Percentiles rank a stretch among this genome's conserved stretches.
These are phyloP conservation scores for Alnus glutinosa DNA, from an alignment of 306 rosid species.

Conservation along the genomic window DNA sequence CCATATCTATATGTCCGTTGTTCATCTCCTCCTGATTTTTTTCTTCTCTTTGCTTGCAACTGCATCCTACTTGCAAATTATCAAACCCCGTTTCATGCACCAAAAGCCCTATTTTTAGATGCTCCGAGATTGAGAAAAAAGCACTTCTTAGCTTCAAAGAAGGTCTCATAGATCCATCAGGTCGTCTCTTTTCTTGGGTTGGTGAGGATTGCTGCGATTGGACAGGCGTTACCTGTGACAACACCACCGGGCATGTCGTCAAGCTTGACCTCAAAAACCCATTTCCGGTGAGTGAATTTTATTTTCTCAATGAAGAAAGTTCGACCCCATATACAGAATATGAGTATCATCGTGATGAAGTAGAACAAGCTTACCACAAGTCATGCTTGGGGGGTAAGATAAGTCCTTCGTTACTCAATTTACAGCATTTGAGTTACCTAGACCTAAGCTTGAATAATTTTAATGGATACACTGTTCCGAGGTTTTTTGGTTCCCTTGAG, in stretches of 20 bases:
- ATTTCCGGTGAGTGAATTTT: too few relatives aligned
- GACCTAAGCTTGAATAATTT: neutral
- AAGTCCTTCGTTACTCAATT: neutral
- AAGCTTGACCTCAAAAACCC: neutral
- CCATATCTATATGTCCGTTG: neutral
- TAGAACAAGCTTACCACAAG: too few relatives aligned
- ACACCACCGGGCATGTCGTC: conserved; percentile 26
- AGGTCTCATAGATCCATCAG: conserved; percentile 19
- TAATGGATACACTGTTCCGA: neutral
- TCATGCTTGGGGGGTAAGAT: too few relatives aligned
- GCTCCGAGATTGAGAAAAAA: too few relatives aligned
- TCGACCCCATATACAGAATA: too few relatives aligned
- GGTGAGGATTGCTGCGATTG: conserved; percentile 20
- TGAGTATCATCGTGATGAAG: too few relatives aligned
- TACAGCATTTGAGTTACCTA: neutral
- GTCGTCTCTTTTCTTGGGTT: neutral
- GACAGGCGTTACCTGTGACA: conserved; percentile 26
- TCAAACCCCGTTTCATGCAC: too few relatives aligned
- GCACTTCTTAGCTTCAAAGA: conserved; percentile 10
- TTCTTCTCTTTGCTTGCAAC: too few relatives aligned
- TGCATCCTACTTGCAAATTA: too few relatives aligned
- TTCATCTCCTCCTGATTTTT: too few relatives aligned
- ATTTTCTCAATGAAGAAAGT: too few relatives aligned
- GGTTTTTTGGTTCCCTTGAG: neutral
- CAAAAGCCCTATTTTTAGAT: too few relatives aligned